phyloP scores from a whole-genome alignment of 305 asterid genomes.

The Ajuga reptans region DNA sequence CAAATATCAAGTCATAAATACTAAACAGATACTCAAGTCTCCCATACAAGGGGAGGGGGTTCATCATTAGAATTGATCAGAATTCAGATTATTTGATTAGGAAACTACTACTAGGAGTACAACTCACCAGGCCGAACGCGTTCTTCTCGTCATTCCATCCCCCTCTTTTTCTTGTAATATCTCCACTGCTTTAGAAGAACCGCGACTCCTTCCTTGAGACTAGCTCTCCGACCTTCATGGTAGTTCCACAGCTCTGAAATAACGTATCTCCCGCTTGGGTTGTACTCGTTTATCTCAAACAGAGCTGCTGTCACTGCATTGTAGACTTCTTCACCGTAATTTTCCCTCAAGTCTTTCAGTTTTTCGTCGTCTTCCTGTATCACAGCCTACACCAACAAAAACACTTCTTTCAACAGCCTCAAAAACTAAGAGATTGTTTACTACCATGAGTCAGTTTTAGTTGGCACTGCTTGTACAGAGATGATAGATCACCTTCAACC shows the following conservation, averaged over 20 bases:
- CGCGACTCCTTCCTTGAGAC: conserved; percentile 56
- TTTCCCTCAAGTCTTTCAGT: conserved; percentile 54
- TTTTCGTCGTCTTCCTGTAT: conserved; percentile 59
- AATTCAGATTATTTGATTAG: conserved; percentile 7
- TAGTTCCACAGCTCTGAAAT: conserved; percentile 78
- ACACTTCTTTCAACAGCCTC: background rate
- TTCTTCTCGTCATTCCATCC: conserved; percentile 22
- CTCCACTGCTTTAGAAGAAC: conserved; percentile 50
- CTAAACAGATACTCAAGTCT: background rate
- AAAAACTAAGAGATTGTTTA: background rate
- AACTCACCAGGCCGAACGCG: background rate
- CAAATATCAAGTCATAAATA: background rate
- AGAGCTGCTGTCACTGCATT: conserved; percentile 58
- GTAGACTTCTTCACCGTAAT: conserved; percentile 44
- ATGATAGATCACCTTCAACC: background rate
- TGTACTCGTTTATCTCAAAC: conserved; percentile 60
- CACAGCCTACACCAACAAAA: conserved; percentile 36
- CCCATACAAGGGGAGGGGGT: conserved; percentile 14
- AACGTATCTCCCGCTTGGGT: conserved; percentile 68
- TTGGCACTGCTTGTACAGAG: background rate
- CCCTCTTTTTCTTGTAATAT: conserved; percentile 21
- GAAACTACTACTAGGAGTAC: conserved; percentile 3
- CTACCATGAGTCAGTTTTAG: background rate
- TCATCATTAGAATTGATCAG: background rate
- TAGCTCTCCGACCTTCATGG: conserved; percentile 50